These are phyloP conservation scores for Aspergillus latus DNA, from an alignment of 2,329 filamentous ascomycete genomes.

Conservation along the genomic window DNA sequence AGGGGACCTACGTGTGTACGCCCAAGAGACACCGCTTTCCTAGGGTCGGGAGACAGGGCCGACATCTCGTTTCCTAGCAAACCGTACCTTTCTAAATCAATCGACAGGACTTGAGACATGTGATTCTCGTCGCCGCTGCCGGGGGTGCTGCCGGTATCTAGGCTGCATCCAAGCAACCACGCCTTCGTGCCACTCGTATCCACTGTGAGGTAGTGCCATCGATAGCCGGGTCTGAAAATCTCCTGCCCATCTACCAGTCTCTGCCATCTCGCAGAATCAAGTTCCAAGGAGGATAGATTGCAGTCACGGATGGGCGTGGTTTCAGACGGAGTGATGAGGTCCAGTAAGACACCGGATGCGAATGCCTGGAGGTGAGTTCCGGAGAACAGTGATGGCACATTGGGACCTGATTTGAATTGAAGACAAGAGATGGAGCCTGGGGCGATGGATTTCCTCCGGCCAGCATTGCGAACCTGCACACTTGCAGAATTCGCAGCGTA, in stretches of 20 bases:
- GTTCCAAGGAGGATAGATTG: slow-evolving; percentile 82
- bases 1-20: slow-evolving; percentile 52
- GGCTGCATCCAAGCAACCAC: slow-evolving; percentile 91
- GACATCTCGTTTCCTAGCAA: slow-evolving; percentile 76
- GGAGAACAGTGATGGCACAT: slow-evolving; percentile 82
- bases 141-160: slow-evolving; percentile 67
- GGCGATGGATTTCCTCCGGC: slow-evolving; percentile 58
- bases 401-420: slow-evolving; percentile 83
- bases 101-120: slow-evolving; percentile 88
- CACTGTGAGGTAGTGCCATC: slow-evolving; percentile 98
- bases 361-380: slow-evolving; percentile 96
- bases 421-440: slow-evolving; percentile 87
- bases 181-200: slow-evolving; percentile 94
- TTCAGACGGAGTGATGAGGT: slow-evolving; percentile 89
- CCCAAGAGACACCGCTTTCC: slow-evolving; percentile 53
- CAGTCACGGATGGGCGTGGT: slow-evolving; percentile 85
- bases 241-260: slow-evolving; percentile 92
- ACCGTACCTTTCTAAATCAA: slow-evolving; percentile 89
- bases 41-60: slow-evolving; percentile 53
- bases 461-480: slow-evolving; percentile 56
- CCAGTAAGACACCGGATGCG: slow-evolving; percentile 85
- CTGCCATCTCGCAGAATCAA: slow-evolving; percentile 87
- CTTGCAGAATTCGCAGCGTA: slow-evolving; percentile 74
- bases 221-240: slow-evolving; percentile 85
- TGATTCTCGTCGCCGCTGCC: slow-evolving; percentile 81